Evolutionary conservation across 1,139 yeast genomes (phyloP).

Genomic region (Diutina catenulata): DNA sequence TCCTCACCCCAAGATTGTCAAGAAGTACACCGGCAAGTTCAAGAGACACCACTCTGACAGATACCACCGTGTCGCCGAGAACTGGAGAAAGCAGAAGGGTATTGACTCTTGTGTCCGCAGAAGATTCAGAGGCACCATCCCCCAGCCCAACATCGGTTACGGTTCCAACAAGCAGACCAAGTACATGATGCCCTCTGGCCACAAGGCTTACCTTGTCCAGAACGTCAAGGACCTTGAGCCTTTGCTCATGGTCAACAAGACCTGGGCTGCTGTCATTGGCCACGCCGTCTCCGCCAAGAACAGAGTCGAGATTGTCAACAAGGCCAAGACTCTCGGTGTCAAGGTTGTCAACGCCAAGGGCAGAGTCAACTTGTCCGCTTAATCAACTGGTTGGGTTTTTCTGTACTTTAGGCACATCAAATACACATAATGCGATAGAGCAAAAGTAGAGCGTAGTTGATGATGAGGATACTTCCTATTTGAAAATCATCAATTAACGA

Average conservation of each 20-base stretch:
- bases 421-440: too few relatives aligned
- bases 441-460: too few relatives aligned
- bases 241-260: constrained; percentile 92
- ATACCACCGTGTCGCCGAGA: constrained; percentile 94
- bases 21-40: constrained; percentile 98
- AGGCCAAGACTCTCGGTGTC: constrained; percentile 97
- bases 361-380: constrained; percentile 96
- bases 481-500: background rate
- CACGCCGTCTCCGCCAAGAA: constrained; percentile 97
- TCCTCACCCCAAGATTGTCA: constrained; percentile 63
- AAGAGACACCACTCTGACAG: constrained; percentile 99
- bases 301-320: constrained; percentile 93
- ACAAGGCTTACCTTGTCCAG: constrained; percentile 90
- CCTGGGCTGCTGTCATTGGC: constrained; percentile 99
- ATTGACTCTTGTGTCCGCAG: constrained; percentile 99
- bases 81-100: constrained; percentile 99
- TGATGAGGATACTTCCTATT: background rate
- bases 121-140: constrained; percentile 99
- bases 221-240: constrained; percentile 92
- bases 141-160: constrained; percentile 99
- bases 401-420: too few relatives aligned
- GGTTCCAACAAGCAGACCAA: constrained; percentile 99
- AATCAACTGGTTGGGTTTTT: too few relatives aligned
- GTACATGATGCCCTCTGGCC: constrained; percentile 94
- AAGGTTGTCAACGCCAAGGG: constrained; percentile 99